Evolutionary conservation across 306 rosid species (phyloP).

Genomic region (Vicia villosa): DNA sequence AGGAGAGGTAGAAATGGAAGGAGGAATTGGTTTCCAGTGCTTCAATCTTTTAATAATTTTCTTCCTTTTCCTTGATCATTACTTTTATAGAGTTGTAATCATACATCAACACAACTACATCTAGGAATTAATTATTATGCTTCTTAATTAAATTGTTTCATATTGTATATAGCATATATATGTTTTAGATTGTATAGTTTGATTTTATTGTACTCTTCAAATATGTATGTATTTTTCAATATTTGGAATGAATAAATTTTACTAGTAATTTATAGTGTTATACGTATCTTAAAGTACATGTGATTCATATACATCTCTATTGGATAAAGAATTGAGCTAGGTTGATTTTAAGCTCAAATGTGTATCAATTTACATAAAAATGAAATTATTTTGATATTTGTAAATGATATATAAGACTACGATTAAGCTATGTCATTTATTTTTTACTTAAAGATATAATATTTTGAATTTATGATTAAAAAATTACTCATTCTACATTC

Average conservation of each 20-base stretch:
- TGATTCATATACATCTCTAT: not conserved
- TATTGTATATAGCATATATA: not conserved
- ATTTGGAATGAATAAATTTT: not conserved
- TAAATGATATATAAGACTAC: no score
- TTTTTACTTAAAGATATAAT: no score
- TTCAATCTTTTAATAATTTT: slow-evolving; percentile 61
- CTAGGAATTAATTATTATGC: not conserved
- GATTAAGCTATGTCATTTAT: no score
- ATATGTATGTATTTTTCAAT: not conserved
- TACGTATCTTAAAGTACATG: not conserved
- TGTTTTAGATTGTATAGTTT: not conserved
- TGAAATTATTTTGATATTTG: no score
- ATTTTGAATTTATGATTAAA: no score
- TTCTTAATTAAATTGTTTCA: not conserved
- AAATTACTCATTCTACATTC: no score
- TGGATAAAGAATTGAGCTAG: not conserved
- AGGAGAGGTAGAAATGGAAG: slow-evolving; percentile 56
- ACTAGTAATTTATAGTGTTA: not conserved
- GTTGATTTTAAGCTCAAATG: not conserved
- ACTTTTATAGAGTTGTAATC: no score
- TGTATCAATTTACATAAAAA: no score
- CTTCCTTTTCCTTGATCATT: slow-evolving; percentile 51
- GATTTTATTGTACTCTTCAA: not conserved
- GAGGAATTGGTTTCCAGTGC: slow-evolving; percentile 61
- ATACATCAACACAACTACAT: not conserved